A percentile compares a stretch with the other conserved stretches of the same genome.
These are phyloP conservation scores for Ogataea trehalophila DNA, from an alignment of 805 yeast species.

Conservation along the genomic window DNA sequence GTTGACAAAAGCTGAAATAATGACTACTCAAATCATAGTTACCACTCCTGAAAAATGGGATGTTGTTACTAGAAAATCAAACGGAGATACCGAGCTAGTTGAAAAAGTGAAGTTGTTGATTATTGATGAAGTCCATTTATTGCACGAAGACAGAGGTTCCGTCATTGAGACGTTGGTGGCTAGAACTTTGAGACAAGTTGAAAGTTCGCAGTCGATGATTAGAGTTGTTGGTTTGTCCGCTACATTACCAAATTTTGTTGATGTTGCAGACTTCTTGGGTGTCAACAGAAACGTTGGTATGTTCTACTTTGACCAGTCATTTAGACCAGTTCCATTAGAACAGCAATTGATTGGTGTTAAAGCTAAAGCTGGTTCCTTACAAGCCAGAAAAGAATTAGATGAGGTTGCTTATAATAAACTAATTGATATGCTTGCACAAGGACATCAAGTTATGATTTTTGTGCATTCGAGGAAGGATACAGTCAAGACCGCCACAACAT, in stretches of 20 bases:
- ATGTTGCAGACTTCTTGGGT: constrained; percentile 91
- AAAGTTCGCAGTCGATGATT: constrained; percentile 88
- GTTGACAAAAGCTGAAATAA: constrained; percentile 71
- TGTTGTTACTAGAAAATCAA: constrained; percentile 1
- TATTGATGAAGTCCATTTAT: constrained; percentile 93
- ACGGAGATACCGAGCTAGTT: background rate
- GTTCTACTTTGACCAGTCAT: constrained; percentile 90
- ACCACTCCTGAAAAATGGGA: constrained; percentile 76
- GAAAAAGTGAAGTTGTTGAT: constrained; percentile 46
- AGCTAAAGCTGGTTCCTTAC: constrained; percentile 77
- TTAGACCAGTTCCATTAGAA: constrained; percentile 89
- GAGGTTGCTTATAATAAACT: constrained; percentile 72
- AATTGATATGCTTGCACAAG: constrained; percentile 57
- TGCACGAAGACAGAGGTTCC: constrained; percentile 97
- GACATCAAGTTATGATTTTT: constrained; percentile 92
- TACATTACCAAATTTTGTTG: constrained; percentile 84
- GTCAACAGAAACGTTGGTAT: constrained; percentile 88
- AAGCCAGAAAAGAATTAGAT: constrained; percentile 70
- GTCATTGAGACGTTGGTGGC: constrained; percentile 95
- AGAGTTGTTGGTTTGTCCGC: constrained; percentile 93
- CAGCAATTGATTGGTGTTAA: constrained; percentile 84
- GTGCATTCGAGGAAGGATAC: constrained; percentile 96
- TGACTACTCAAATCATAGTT: constrained; percentile 80
- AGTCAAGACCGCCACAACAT: constrained; percentile 69
- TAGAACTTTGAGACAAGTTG: constrained; percentile 91